Evolutionary conservation across 1,139 yeast species (phyloP), one percentile per base, ranked within the genome.

Genomic region (Pichia cactophila): DNA sequence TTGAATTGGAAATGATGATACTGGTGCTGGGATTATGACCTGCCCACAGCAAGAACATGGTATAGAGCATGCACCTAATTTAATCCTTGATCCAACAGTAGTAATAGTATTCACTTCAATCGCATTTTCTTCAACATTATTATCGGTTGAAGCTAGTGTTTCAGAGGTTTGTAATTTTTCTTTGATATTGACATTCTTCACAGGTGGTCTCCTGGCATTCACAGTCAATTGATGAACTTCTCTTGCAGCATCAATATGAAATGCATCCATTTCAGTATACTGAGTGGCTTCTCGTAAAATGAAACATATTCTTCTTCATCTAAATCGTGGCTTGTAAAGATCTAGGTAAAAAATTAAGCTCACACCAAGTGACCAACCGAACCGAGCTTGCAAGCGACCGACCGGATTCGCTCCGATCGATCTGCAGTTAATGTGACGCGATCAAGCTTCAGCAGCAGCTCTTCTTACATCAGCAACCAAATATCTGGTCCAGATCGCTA

Each of bases 1-100:
- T 42, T 70, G 70, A 11, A 81, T 60, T 0, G 92, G 92, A 53
- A 74, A 69, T 4, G 80, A 69, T 1, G 89, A 78, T 41, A 72
- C 73, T 1, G 92, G 94, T 0, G 87, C 73, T 0, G 94, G 92
- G 20, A 83, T 83, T 4, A 84, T 82, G 37, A 83, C 86, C 9
- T 74, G 68, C 0, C 90, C 89, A 65, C 92, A 84, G 53, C 41
- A 38, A 20, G 41, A 38, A 23, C 41, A 38, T 23, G 41, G 41
- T 10, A 20, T 38, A 12, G 41, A 38, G 12, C 28, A 38, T 20
- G 38, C 7, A 9, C 38, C 38, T 17, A 35, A 16, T 16, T 35
- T 35, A 17, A 35, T 35, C 7, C 38, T 2, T 16, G 38, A 16
- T n/a, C 14, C 38, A 16, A 16, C 11, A 35, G 38, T 35, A 8